Evolutionary conservation across 345 rosid genomes (phyloP).

Genomic region (Arabidopsis arenosa): DNA sequence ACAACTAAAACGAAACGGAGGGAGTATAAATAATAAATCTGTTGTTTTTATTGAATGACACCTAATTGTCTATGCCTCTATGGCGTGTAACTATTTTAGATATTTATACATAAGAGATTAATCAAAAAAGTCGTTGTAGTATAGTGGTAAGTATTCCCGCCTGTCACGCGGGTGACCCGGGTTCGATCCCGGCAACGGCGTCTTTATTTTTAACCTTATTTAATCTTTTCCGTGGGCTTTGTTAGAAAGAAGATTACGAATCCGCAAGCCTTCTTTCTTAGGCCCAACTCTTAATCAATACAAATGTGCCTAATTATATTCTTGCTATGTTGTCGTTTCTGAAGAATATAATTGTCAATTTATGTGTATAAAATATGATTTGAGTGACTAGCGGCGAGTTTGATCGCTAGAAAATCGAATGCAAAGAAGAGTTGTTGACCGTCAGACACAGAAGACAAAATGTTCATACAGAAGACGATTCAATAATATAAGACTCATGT

Average conservation of each 20-base stretch:
- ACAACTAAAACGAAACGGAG: no score
- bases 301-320: no score
- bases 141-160: constrained; percentile 96
- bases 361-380: no score
- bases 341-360: no score
- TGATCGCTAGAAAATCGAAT: neutral
- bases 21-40: no score
- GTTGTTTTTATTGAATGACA: no score
- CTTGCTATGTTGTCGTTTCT: no score
- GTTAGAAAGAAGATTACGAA: neutral
- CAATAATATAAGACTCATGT: constrained; percentile 26
- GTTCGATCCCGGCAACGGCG: constrained; percentile 99
- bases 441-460: neutral
- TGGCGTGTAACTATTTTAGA: no score
- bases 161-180: constrained; percentile 99
- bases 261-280: neutral
- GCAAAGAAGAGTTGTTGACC: neutral
- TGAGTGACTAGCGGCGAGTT: neutral
- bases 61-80: no score
- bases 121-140: constrained; percentile 78
- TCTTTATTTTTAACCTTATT: no score
- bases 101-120: no score
- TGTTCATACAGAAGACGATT: constrained; percentile 5
- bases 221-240: neutral
- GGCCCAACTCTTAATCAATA: neutral